Evolutionary conservation across 306 rosid species (phyloP), one percentile per base, ranked within the genome.

Genomic region (Casuarina glauca): DNA sequence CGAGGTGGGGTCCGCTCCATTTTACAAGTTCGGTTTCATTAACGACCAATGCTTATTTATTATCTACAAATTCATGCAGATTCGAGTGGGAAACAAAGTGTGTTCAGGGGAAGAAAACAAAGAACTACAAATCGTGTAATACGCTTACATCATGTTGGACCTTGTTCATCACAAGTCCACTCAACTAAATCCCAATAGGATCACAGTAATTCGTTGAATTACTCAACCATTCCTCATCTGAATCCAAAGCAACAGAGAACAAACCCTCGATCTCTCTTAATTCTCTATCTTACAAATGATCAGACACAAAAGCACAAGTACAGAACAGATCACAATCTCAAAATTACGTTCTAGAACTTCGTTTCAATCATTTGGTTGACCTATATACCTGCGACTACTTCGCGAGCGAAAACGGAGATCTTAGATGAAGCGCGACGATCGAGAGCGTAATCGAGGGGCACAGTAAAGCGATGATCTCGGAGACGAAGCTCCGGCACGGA

Each of bases 351-450:
- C 50, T 39, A 66, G 69, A 48, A 17, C 44, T 50, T 39, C n/a
- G 73, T 8, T 20, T 55, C 67, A 66, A 66, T 35, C 12, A 41
- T 16, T 7, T 45, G 6, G 48, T 12, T 7, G 48, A 12, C n/a
- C 48, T 48, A 46, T 11, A 69, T 66, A 92, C 98, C 98, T 57
- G 93, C 86, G 64, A 95, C 96, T 17, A 89, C 90, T 89, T 95
- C 98, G 82, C 98, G 98, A 77, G 97, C 97, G 50, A 92, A 92
- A 84, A 95, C 81, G 15, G 96, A 75, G 80, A 95, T 92, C 76
- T 83, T 87, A 15, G 89, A 79, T 72, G 90, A 86, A 63, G 88
- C 76, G 17, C 39, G 36, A 10, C 6, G 66, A 38, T 86, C 82
- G 8, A 50, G 82, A 63, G 96, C 84, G 86, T 95, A 84, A 19